Conservation (phyloP, 257 asterid species). For the Euphrasia confusa region DNA sequence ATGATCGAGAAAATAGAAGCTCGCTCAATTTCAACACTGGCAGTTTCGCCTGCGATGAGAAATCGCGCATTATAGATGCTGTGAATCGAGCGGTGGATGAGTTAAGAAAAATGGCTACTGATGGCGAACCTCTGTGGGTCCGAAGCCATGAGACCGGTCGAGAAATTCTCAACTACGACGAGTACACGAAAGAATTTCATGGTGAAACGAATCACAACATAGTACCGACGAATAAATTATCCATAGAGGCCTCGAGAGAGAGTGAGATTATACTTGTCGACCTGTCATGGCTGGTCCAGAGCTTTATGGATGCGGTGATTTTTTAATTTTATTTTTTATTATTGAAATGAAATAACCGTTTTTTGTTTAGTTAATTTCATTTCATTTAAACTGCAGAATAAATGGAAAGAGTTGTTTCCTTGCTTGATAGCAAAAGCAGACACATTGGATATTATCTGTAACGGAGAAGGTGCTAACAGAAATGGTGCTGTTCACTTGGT, state of each 20-base stretch:
- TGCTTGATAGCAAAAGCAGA: conserved; percentile 67
- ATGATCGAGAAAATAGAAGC: conserved; percentile 46
- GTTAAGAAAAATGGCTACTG: conserved; percentile 57
- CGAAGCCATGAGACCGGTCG: conserved; percentile 73
- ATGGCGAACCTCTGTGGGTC: conserved; percentile 69
- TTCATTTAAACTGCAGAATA: conserved; percentile 41
- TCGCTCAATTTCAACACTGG: conserved; percentile 36
- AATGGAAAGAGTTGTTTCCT: conserved; percentile 80
- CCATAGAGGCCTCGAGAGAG: conserved; percentile 82
- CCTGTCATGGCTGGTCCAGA: conserved; percentile 59
- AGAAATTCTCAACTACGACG: conserved; percentile 83
- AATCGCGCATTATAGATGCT: conserved; percentile 40
- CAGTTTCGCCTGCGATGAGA: conserved; percentile 38
- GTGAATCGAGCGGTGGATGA: conserved; percentile 52
- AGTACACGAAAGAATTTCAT: conserved; percentile 48
- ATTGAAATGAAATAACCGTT: background rate
- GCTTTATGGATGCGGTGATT: conserved; percentile 66
- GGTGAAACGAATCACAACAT: conserved; percentile 17
- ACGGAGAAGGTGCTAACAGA: conserved; percentile 58
- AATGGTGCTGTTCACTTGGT: conserved; percentile 80
- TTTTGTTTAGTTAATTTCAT: background rate
- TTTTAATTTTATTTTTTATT: background rate
- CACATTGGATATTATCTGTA: conserved; percentile 53
- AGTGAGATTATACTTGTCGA: conserved; percentile 48
- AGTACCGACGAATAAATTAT: conserved; percentile 32